These are phyloP conservation scores for Astrocystis sublimbata DNA, from an alignment of 495 filamentous ascomycete genomes.

Conservation along the genomic window DNA sequence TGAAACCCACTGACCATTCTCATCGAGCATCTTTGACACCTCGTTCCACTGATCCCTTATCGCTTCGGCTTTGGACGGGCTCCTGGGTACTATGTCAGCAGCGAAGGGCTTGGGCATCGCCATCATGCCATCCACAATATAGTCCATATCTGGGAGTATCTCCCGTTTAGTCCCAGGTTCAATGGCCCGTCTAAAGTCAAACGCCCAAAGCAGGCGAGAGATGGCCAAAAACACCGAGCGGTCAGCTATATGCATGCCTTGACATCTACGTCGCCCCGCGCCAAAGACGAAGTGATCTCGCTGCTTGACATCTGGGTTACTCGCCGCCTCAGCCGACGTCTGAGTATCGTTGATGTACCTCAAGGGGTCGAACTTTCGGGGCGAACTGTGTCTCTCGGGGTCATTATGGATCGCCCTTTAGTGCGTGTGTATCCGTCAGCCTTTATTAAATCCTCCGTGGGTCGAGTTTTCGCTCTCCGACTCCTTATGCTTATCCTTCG, in stretches of 20 bases:
- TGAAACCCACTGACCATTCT: slow-evolving; percentile 23
- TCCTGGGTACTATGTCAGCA: slow-evolving; percentile 25
- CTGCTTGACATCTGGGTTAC: slow-evolving; percentile 36
- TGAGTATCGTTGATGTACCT: not conserved
- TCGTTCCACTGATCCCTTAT: slow-evolving; percentile 30
- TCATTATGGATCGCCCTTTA: slow-evolving; percentile 39
- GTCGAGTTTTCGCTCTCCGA: not conserved
- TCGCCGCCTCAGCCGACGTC: slow-evolving; percentile 27
- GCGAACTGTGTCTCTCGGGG: slow-evolving; percentile 38
- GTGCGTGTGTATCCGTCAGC: not conserved
- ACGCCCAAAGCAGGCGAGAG: slow-evolving; percentile 51
- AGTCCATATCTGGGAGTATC: slow-evolving; percentile 34
- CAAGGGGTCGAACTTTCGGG: slow-evolving; percentile 36
- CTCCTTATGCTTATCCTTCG: too few species aligned
- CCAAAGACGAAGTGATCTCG: slow-evolving; percentile 57
- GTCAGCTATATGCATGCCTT: slow-evolving; percentile 32
- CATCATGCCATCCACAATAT: slow-evolving; percentile 36
- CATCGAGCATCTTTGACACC: slow-evolving; percentile 23
- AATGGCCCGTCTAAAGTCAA: slow-evolving; percentile 36
- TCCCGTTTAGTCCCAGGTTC: slow-evolving; percentile 22
- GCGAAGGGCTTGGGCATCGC: slow-evolving; percentile 17
- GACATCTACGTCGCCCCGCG: slow-evolving; percentile 60
- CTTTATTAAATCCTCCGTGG: not conserved
- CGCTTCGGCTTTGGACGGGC: slow-evolving; percentile 17
- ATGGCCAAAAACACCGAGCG: slow-evolving; percentile 48